Evolutionary conservation across 2,329 filamentous ascomycete genomes (phyloP), one percentile per base, ranked within the genome.

Genomic region (Fusarium sp.): DNA sequence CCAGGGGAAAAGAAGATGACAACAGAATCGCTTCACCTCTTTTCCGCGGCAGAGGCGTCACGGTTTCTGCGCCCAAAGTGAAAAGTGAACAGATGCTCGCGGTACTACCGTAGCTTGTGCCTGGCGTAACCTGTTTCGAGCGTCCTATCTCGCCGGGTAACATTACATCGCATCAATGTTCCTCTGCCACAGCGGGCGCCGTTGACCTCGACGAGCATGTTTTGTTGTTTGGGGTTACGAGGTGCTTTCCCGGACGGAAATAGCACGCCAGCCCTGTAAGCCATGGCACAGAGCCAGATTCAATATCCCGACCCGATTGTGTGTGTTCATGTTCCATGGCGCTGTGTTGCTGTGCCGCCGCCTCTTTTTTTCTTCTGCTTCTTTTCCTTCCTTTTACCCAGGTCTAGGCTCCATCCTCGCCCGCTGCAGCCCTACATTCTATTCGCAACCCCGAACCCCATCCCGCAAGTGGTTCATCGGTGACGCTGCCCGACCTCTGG

Each of bases 381-480:
- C 63, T 60, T 62, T 60, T 50, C 45, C 16, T 60, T 50, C 45
- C 16, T 52, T 65, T 61, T 52, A 20, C 29, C 31, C 54, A 33
- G 63, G 40, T 33, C 25, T 31, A 10, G 36, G 20, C 33, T 65
- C 47, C 47, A 47, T 60, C 61, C 38, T 29, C n/a, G 58, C 67
- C 45, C 45, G 45, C 45, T 62, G 67, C 71, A 73, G 76, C 71
- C 73, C 63, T 72, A 65, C 63, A 63, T 70, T 72, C 56, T 66
- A 52, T 27, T 36, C 20, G 13, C 58, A 56, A 40, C 50, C 58
- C 56, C 40, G 42, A 25, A 45, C 36, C 47, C 47, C 29, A 16
- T 31, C 16, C 62, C 16, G 52, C 73, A 66, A 68, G 66, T 76
- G 71, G 73, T 74, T 78, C 68, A 62, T 65, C 56, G 57, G 62